Evolutionary conservation across 208 protist species (phyloP).

Genomic region (Acanthamoeba quina): DNA sequence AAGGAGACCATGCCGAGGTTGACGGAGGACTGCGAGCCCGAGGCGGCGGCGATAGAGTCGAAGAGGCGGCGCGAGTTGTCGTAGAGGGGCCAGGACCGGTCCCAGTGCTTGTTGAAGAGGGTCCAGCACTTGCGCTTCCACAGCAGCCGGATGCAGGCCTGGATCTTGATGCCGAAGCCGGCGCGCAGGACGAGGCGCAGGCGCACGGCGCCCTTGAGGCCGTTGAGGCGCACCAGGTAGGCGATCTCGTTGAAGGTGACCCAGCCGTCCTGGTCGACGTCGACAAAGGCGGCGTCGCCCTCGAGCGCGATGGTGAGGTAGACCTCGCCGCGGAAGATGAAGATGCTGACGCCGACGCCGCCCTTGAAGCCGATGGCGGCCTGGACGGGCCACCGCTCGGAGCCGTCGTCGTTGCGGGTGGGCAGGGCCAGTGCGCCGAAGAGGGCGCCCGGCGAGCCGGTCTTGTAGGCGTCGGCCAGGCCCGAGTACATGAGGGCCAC

Average conservation of each 20-base stretch:
- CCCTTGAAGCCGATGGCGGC: constrained; percentile 11
- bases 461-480: constrained; percentile 10
- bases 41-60: background rate
- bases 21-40: background rate
- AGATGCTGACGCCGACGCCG: constrained; percentile 59
- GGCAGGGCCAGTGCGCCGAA: constrained; percentile 52
- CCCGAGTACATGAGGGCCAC: constrained; percentile 64
- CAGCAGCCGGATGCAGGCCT: constrained; percentile 9
- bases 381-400: constrained; percentile 41
- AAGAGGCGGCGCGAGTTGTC: background rate
- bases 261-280: constrained; percentile 8
- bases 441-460: background rate
- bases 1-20: constrained; percentile 9
- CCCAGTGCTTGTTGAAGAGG: background rate
- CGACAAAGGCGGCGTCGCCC: constrained; percentile 2
- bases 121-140: constrained; percentile 13
- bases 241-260: constrained; percentile 72
- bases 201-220: background rate
- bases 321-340: constrained; percentile 54
- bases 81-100: background rate
- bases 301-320: constrained; percentile 40
- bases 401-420: constrained; percentile 61
- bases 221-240: constrained; percentile 26
- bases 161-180: constrained; percentile 30
- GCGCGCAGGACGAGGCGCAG: background rate